These are phyloP conservation scores for Candida piceae DNA, from an alignment of 805 yeast genomes.

Conservation along the genomic window DNA sequence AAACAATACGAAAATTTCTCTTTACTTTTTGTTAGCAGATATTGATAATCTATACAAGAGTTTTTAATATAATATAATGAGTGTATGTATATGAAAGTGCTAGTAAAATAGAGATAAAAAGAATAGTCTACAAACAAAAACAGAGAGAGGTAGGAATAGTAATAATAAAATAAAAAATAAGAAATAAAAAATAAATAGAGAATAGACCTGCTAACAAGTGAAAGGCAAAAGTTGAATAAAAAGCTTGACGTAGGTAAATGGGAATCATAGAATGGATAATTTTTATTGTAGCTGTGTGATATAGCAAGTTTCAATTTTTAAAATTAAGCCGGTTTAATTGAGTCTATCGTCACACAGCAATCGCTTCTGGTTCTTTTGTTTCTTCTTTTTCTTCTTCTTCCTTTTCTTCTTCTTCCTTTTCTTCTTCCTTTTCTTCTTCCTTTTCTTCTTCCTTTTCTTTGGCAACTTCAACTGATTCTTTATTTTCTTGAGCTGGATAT, in stretches of 20 bases:
- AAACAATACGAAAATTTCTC: no score
- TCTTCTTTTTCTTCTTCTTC: conserved; percentile 11
- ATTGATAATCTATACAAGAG: no score
- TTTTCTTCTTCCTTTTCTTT: conserved; percentile 3
- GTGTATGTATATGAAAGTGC: not conserved
- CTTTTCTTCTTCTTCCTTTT: conserved; percentile 8
- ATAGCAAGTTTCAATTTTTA: no score
- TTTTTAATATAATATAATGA: no score
- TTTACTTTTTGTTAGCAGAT: no score
- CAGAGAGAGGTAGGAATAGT: not conserved
- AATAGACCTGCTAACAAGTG: no score
- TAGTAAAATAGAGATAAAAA: not conserved
- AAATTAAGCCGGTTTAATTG: no score
- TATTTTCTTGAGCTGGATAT: no score
- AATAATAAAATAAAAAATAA: not conserved
- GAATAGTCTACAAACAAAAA: not conserved
- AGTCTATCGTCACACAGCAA: not conserved
- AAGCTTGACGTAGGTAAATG: no score
- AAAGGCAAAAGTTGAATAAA: no score
- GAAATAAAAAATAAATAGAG: not conserved
- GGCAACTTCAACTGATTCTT: conserved; percentile 12
- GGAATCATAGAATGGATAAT: no score
- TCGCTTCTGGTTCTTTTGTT: conserved; percentile 1
- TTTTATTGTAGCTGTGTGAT: no score
- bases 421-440: conserved; percentile 12